Conservation (phyloP, 2,329 filamentous ascomycete genomes). For the Chaetomium olivaceum region DNA sequence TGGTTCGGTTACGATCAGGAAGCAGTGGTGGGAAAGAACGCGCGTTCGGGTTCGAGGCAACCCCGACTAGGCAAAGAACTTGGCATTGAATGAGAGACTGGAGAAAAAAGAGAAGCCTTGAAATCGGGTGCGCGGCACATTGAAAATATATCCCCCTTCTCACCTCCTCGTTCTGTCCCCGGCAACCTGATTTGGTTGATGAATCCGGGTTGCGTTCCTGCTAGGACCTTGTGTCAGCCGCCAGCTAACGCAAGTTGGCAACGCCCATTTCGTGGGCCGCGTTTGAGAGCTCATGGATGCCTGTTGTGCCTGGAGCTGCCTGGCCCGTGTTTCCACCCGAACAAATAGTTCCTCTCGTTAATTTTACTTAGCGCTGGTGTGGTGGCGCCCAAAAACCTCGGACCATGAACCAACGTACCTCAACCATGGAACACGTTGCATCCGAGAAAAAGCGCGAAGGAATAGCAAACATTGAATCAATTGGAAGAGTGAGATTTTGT, state of each 20-base stretch:
- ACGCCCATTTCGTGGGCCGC: background rate
- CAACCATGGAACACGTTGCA: background rate
- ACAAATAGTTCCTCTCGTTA: background rate
- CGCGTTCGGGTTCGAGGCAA: background rate
- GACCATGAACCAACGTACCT: background rate
- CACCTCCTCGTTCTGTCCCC: background rate
- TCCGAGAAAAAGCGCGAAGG: background rate
- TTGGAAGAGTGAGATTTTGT: background rate
- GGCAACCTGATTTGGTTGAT: background rate
- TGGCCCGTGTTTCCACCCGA: background rate
- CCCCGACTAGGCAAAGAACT: background rate
- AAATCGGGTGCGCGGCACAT: background rate
- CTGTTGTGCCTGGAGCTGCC: background rate
- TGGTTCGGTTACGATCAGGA: background rate
- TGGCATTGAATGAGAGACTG: background rate
- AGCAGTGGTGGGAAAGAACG: background rate
- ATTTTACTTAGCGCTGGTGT: background rate
- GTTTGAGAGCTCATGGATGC: background rate
- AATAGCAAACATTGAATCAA: background rate
- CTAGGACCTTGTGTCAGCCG: background rate
- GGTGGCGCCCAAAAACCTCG: background rate
- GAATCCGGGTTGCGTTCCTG: background rate
- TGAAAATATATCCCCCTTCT: background rate
- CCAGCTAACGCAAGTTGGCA: background rate
- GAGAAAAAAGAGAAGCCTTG: background rate